These are phyloP conservation scores for Aspergillus heteromorphus DNA, from an alignment of 495 filamentous ascomycete genomes.

Conservation along the genomic window DNA sequence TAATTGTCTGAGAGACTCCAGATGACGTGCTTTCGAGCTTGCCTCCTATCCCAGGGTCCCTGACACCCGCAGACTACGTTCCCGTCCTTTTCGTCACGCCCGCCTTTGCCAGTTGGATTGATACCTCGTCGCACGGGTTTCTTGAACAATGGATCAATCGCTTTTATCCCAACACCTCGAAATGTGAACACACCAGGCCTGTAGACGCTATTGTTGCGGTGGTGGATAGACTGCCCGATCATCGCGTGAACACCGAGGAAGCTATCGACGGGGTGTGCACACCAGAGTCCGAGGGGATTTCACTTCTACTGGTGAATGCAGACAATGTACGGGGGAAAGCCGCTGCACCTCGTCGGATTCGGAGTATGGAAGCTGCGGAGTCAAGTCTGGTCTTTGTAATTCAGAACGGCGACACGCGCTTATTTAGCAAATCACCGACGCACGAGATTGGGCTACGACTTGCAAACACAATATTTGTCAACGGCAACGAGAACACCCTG, in stretches of 20 bases:
- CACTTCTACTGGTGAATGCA: constrained; percentile 24
- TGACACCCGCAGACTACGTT: constrained; percentile 9
- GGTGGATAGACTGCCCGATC: constrained; percentile 32
- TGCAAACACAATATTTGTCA: constrained; percentile 73
- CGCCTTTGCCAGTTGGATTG: constrained; percentile 37
- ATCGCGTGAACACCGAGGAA: constrained; percentile 1
- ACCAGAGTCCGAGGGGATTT: constrained; percentile 31
- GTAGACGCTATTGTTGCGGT: constrained; percentile 31
- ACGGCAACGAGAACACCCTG: constrained; percentile 59
- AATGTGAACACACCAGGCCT: background rate
- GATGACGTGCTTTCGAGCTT: constrained; percentile 31
- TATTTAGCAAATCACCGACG: background rate
- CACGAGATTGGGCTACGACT: constrained; percentile 53
- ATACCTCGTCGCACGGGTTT: constrained; percentile 26
- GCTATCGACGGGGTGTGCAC: background rate
- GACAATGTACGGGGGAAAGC: constrained; percentile 29
- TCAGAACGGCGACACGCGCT: background rate
- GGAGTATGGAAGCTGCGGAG: constrained; percentile 28
- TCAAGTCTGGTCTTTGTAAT: constrained; percentile 30
- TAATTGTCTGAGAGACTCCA: constrained; percentile 22
- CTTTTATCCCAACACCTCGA: constrained; percentile 14
- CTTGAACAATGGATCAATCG: constrained; percentile 26
- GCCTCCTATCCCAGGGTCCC: constrained; percentile 14
- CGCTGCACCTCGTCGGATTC: constrained; percentile 25
- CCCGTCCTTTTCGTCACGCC: constrained; percentile 37